Evolutionary conservation across 352 stramenopile species (phyloP).

Genomic region (Globisporangium rhizosaccharum): DNA sequence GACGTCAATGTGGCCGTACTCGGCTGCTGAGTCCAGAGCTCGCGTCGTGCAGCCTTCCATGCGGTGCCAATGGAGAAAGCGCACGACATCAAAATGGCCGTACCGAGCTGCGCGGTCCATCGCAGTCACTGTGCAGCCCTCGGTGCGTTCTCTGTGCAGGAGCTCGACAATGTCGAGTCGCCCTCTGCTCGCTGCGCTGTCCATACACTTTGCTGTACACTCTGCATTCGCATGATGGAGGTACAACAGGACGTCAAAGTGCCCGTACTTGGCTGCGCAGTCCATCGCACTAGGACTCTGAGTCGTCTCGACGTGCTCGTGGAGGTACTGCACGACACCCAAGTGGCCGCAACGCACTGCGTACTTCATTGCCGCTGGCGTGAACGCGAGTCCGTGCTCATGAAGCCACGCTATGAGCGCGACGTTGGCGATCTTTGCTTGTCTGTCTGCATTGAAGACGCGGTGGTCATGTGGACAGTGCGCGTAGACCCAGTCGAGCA

Average conservation of each 20-base stretch:
- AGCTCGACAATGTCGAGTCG: background rate
- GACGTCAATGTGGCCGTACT: slow-evolving; percentile 1
- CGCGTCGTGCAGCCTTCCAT: background rate
- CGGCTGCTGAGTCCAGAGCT: slow-evolving; percentile 1
- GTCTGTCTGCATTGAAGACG: background rate
- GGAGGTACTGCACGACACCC: slow-evolving; percentile 1
- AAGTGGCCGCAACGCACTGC: background rate
- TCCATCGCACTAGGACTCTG: background rate
- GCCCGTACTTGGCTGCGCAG: slow-evolving; percentile 1
- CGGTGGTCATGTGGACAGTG: background rate
- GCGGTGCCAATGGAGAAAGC: background rate
- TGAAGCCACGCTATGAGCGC: slow-evolving; percentile 7
- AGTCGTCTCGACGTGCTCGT: slow-evolving; percentile 1
- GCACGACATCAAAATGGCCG: background rate
- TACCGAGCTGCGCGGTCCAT: background rate
- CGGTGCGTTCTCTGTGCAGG: background rate
- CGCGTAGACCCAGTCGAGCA: slow-evolving; percentile 5
- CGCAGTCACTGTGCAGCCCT: background rate
- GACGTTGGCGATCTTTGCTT: background rate
- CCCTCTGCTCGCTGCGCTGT: background rate
- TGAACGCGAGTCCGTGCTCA: background rate
- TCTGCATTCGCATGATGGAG: background rate
- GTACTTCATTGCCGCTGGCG: background rate
- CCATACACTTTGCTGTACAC: background rate
- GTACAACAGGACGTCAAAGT: slow-evolving; percentile 4